phyloP scores from a whole-genome alignment of 768 basidiomycete species.

The Pilatotrama ljubarskyi region DNA sequence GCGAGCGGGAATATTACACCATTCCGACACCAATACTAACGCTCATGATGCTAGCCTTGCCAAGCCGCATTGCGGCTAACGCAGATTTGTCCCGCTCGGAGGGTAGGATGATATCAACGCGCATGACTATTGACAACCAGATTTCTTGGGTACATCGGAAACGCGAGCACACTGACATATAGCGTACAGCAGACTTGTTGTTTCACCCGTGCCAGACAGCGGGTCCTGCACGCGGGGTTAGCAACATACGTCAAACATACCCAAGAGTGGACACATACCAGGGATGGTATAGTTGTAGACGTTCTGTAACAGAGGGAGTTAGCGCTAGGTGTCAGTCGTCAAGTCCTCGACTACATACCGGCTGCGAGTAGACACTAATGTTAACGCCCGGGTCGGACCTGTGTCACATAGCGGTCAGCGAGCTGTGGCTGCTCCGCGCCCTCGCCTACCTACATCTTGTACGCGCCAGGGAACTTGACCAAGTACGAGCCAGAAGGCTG shows the following conservation, averaged over 20 bases:
- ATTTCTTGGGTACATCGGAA: too few species aligned
- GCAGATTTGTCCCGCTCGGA: too few species aligned
- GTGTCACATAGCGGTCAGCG: background rate
- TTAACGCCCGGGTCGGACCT: constrained; percentile 26
- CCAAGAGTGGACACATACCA: constrained; percentile 27
- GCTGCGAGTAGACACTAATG: constrained; percentile 38
- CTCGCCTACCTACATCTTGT: constrained; percentile 21
- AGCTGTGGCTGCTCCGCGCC: too few species aligned
- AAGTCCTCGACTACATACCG: background rate
- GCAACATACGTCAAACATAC: background rate
- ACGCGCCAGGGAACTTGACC: constrained; percentile 39
- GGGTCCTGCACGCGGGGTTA: background rate
- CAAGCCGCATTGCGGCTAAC: too few species aligned
- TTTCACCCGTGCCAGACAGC: constrained; percentile 20
- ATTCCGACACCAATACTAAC: too few species aligned
- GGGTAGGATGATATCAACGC: too few species aligned
- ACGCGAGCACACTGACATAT: background rate
- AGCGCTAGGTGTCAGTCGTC: background rate
- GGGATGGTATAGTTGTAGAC: constrained; percentile 43
- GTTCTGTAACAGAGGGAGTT: background rate
- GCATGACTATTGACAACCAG: too few species aligned
- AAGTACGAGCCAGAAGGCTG: constrained; percentile 35
- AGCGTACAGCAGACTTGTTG: background rate
- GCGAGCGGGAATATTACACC: too few species aligned
- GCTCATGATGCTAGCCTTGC: too few species aligned